Conservation (phyloP, 306 rosid species). For the Ormosia emarginata region DNA sequence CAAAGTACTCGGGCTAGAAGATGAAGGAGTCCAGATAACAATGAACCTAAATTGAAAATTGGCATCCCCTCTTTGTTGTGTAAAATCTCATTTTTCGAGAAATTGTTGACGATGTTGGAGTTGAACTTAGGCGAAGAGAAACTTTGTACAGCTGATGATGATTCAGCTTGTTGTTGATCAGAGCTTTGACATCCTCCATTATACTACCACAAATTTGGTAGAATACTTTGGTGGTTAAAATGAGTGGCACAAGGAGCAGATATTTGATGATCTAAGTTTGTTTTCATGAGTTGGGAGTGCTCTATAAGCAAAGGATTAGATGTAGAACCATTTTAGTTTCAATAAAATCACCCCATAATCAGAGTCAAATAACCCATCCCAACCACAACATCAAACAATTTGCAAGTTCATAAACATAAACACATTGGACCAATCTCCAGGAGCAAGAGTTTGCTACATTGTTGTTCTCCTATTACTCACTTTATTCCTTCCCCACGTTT, state of each 20-base stretch:
- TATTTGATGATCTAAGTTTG: slow-evolving; percentile 22
- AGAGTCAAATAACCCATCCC: too few relatives aligned
- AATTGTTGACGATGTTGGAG: background rate
- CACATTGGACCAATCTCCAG: too few relatives aligned
- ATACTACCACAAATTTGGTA: slow-evolving; percentile 28
- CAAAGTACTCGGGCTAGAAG: slow-evolving; percentile 35
- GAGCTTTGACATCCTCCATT: background rate
- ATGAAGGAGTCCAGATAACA: slow-evolving; percentile 33
- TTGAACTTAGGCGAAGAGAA: slow-evolving; percentile 16
- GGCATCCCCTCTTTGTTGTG: background rate
- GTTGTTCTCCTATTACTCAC: too few relatives aligned
- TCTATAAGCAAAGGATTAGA: slow-evolving; percentile 18
- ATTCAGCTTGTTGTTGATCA: background rate
- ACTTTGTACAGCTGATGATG: slow-evolving; percentile 3
- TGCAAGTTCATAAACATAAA: too few relatives aligned
- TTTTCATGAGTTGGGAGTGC: slow-evolving; percentile 18
- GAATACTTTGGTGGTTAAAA: slow-evolving; percentile 21
- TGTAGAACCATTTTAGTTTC: background rate
- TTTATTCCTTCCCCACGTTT: too few relatives aligned
- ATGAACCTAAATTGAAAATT: slow-evolving; percentile 35
- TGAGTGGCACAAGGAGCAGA: slow-evolving; percentile 4
- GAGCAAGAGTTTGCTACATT: too few relatives aligned
- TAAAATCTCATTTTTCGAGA: slow-evolving; percentile 30
- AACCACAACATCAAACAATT: too few relatives aligned
- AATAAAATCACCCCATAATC: too few relatives aligned